Evolutionary conservation across 495 filamentous ascomycete species (phyloP), one percentile per base, ranked within the genome.

Genomic region (Cairneyella variabilis): DNA sequence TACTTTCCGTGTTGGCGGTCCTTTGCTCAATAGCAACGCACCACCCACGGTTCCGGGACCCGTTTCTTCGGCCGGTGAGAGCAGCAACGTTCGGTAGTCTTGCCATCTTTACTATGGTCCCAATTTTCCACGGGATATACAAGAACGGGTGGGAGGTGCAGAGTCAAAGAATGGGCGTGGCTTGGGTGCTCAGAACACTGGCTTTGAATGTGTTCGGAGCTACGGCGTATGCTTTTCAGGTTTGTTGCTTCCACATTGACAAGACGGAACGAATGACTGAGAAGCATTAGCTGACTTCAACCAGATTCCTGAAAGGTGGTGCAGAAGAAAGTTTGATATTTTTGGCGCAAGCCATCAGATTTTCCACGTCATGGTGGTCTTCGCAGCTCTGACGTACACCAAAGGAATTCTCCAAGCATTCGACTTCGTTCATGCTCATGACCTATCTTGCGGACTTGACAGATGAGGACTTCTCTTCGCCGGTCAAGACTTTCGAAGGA

Each of bases 321-420:
- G 55, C 36, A 72, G 71, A 14, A 56, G 66, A 2, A 59, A 42
- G n/a, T 79, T 76, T 49, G 76, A 81, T 40, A 63, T 80, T 6
- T 58, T 68, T 7, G 75, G 76, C 9, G 69, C 66, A 11, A 79
- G 74, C 32, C 77, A 79, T 54, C 77, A 82, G 62, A 62, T 78
- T 14, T 69, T 80, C 47, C 78, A 82, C 46, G 43, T 79, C 16
- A 61, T 69, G 61, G 74, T 80, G 1, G 42, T 79, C 18, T 42
- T 69, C 10, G 76, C 78, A 0, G 74, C 69, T 0, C 49, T 79
- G 14, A 58, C 65, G 6, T 74, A 76, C 59, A 69, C 70, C 30
- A 45, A 60, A 49, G 76, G 70, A 3, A 64, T 78, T 27, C 34
- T 78, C 5, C 53, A 59, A 22, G 71, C 72, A 8, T 80, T 80